phyloP scores from a whole-genome alignment of 805 yeast genomes.

The Lipomyces kockii region DNA sequence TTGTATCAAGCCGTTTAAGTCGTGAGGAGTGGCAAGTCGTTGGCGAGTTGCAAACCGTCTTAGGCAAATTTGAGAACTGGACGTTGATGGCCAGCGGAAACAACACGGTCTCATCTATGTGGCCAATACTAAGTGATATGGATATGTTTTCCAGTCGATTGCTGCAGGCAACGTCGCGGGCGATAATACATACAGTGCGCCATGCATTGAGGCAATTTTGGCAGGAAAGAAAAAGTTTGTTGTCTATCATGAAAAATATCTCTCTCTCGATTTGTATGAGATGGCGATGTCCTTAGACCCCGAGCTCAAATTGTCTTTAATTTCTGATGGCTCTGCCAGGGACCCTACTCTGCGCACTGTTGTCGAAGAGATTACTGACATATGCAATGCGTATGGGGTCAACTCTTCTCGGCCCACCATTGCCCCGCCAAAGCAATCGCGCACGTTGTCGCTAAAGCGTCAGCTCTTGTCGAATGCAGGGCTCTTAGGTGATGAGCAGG shows the following conservation, averaged over 20 bases:
- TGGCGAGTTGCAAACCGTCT: not conserved
- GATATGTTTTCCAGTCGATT: slow-evolving; percentile 1
- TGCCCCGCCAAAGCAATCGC: slow-evolving; percentile 1
- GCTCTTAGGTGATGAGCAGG: not conserved
- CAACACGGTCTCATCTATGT: not conserved
- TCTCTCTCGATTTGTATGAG: slow-evolving; percentile 3
- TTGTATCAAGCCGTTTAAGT: no score
- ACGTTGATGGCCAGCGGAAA: not conserved
- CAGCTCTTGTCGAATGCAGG: slow-evolving; percentile 6
- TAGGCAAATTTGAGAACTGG: slow-evolving; percentile 2
- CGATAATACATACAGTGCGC: not conserved
- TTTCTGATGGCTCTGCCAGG: not conserved
- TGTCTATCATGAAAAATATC: slow-evolving; percentile 3
- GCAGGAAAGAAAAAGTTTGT: not conserved
- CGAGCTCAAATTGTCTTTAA: not conserved
- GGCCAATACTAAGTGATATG: slow-evolving; percentile 2
- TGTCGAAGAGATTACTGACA: not conserved
- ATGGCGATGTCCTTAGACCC: slow-evolving; percentile 1
- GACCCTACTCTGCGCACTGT: not conserved
- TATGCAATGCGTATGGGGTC: not conserved
- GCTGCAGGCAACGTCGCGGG: not conserved
- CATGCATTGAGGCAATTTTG: not conserved
- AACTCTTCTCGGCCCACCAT: not conserved
- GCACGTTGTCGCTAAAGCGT: not conserved
- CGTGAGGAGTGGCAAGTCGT: slow-evolving; percentile 6